Evolutionary conservation across 352 stramenopile species (phyloP).

Genomic region (Globisporangium apiculatum): DNA sequence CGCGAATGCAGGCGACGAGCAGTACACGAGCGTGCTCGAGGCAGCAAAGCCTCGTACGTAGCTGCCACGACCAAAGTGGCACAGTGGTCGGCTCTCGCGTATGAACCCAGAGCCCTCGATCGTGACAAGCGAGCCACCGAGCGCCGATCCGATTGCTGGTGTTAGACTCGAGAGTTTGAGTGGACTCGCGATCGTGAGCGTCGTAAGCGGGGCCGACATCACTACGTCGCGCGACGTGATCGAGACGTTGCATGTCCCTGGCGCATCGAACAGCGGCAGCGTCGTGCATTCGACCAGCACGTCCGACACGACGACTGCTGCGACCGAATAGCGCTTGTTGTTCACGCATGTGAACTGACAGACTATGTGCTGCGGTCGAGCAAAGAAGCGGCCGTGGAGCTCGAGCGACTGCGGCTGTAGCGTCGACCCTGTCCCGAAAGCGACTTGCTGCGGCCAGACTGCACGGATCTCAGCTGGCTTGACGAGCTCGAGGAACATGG

Average conservation of each 20-base stretch:
- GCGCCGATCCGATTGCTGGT: slow-evolving; percentile 7
- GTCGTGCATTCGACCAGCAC: slow-evolving; percentile 23
- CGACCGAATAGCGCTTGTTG: slow-evolving; percentile 2
- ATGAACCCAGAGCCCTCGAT: slow-evolving; percentile 27
- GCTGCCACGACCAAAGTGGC: slow-evolving; percentile 23
- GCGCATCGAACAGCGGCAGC: neutral
- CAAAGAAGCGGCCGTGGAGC: slow-evolving; percentile 24
- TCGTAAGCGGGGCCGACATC: slow-evolving; percentile 21
- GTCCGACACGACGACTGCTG: slow-evolving; percentile 10
- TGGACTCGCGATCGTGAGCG: neutral
- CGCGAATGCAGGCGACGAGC: slow-evolving; percentile 15
- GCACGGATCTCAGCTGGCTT: slow-evolving; percentile 1
- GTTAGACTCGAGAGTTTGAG: neutral
- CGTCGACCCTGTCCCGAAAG: neutral
- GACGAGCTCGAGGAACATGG: slow-evolving; percentile 7
- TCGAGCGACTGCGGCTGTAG: slow-evolving; percentile 11
- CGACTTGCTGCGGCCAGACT: slow-evolving; percentile 3
- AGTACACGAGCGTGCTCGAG: slow-evolving; percentile 19
- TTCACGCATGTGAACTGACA: slow-evolving; percentile 22
- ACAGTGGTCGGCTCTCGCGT: slow-evolving; percentile 11
- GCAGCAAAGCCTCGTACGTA: slow-evolving; percentile 13
- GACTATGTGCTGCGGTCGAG: slow-evolving; percentile 11
- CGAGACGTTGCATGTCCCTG: slow-evolving; percentile 17
- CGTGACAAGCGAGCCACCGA: slow-evolving; percentile 23
- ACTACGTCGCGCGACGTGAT: slow-evolving; percentile 16